Base-by-base conservation (phyloP, 2,329 filamentous ascomycete species). In the Colletotrichum sp. region DNA sequence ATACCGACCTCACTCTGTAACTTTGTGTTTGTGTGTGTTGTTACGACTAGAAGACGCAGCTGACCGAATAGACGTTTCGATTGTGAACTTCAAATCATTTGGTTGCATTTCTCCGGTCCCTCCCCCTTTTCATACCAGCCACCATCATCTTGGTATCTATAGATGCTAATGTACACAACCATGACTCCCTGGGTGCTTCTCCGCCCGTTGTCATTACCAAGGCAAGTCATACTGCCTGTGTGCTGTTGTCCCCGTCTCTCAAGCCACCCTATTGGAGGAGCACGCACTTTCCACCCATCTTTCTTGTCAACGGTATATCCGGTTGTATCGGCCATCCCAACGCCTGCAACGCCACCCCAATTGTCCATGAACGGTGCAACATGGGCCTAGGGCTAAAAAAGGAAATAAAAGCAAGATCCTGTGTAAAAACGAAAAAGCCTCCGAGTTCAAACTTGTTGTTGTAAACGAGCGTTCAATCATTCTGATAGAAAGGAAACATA, bases 71-170 rank as follows among this genome's bases (percentile, higher is more conserved):
- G 32, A 64, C 21, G 18, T 36, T 21, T 24, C 13, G 21, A 16
- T 28, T 8, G 21, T n/a, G 21, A 44, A 64, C 21, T 55, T 44
- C 18, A 30, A 39, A 39, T 36, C 30, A 57, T 67, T 55, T 30
- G 21, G 44, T 32, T 72, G 39, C 32, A 57, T 60, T n/a, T 67
- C 28, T 28, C 32, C 24, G 62, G 7, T 7, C 30, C 44, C 44
- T 13, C 44, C 44, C 60, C 32, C 44, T 67, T 75, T 71, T 71
- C 62, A 57, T 32, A 44, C 66, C 65, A 70, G 21, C 13, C 15
- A 39, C 62, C 39, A 36, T 52, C 34, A 36, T 63, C 62, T 30
- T 78, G 77, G 68, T 77, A 78, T 78, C 77, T 78, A 78, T 75
- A 76, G 30, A 72, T 77, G 71, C 68, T 75, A 77, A 52, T 77